A percentile compares a stretch with the other conserved stretches of the same genome.
These are phyloP conservation scores for Tricholoma bakamatsutake DNA, from an alignment of 768 basidiomycete species.

Conservation along the genomic window DNA sequence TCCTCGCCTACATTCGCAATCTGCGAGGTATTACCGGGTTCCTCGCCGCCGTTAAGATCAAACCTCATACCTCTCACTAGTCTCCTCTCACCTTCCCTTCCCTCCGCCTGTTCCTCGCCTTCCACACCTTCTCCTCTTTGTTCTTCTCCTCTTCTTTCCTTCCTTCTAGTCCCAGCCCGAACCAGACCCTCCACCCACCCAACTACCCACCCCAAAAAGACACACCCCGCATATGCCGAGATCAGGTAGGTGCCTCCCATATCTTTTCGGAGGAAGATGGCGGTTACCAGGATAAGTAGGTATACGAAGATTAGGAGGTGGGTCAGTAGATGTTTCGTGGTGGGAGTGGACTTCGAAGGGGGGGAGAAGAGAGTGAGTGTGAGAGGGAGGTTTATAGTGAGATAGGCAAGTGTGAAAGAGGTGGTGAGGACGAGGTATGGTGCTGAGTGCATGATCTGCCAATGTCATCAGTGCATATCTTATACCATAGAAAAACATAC, in stretches of 20 bases:
- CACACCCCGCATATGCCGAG: slow-evolving; percentile 45
- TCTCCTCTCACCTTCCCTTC: slow-evolving; percentile 6
- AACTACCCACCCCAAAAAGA: slow-evolving; percentile 38
- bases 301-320: slow-evolving; percentile 54
- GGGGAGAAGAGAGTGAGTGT: slow-evolving; percentile 5
- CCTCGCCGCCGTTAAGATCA: slow-evolving; percentile 12
- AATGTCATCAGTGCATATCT: not conserved
- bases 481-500: not conserved
- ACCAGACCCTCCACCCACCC: slow-evolving; percentile 28
- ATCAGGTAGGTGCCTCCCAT: slow-evolving; percentile 55
- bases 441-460: not conserved
- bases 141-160: slow-evolving; percentile 7
- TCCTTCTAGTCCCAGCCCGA: slow-evolving; percentile 8
- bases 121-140: slow-evolving; percentile 5
- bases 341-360: slow-evolving; percentile 23
- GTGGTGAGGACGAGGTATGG: not conserved
- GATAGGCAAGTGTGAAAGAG: not conserved
- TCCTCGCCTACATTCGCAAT: slow-evolving; percentile 4
- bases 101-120: slow-evolving; percentile 6
- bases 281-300: slow-evolving; percentile 46
- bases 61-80: slow-evolving; percentile 18
- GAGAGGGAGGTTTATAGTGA: not conserved
- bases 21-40: slow-evolving; percentile 9
- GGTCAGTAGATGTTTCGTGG: not conserved
- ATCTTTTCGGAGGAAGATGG: slow-evolving; percentile 33